Percentiles rank a stretch among this genome's conserved stretches.
Evolutionary conservation across 257 asterid species (phyloP).

Genomic region (Nicotiana undulata): DNA sequence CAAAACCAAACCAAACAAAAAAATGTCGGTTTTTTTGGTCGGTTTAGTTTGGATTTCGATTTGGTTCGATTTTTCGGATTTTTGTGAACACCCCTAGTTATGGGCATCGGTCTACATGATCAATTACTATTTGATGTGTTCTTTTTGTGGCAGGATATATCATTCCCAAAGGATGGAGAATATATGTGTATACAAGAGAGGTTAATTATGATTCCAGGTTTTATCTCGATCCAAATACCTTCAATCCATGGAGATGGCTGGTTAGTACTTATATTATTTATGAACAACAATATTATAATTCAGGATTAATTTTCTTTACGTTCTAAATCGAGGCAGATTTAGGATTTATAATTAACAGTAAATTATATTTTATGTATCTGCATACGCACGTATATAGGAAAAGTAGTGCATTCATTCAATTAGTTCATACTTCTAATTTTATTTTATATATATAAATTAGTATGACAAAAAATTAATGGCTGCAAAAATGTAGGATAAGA

Average conservation of each 20-base stretch:
- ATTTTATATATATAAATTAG: no score
- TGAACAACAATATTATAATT: background rate
- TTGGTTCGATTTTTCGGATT: no score
- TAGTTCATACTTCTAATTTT: no score
- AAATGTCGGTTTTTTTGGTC: no score
- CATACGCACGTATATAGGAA: background rate
- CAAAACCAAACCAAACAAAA: no score
- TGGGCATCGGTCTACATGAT: background rate
- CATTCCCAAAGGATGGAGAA: slow-evolving; percentile 77
- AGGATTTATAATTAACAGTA: background rate
- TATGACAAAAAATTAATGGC: background rate
- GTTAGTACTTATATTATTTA: slow-evolving; percentile 15
- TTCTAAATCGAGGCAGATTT: background rate
- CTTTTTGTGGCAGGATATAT: slow-evolving; percentile 31
- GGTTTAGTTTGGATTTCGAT: no score
- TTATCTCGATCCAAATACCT: slow-evolving; percentile 54
- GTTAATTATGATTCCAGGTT: slow-evolving; percentile 60
- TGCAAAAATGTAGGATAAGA: slow-evolving; percentile 32
- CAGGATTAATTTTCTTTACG: background rate
- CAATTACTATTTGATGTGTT: background rate
- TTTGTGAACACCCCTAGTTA: no score
- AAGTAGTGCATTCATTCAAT: background rate
- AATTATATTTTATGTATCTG: background rate
- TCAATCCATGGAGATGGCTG: slow-evolving; percentile 96
- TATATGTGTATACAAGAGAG: slow-evolving; percentile 71